A percentile compares a stretch with the other conserved stretches of the same genome.
Conservation (phyloP, 208 protist species). For the Crithidia thermophila region DNA sequence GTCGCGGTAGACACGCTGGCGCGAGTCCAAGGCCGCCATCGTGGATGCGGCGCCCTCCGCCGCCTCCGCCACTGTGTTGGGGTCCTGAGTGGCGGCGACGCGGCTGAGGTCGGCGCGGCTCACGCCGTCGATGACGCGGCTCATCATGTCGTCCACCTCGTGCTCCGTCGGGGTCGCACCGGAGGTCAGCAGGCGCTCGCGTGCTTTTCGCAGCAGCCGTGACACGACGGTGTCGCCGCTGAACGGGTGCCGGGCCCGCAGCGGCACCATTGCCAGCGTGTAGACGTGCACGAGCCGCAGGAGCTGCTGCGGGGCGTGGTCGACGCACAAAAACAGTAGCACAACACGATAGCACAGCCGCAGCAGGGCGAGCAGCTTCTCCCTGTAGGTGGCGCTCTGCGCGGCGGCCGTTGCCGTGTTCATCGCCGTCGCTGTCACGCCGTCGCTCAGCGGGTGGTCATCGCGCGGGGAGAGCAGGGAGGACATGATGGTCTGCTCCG, state of each 20-base stretch:
- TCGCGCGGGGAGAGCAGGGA: constrained; percentile 1
- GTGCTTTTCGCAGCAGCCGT: constrained; percentile 29
- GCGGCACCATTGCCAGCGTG: constrained; percentile 8
- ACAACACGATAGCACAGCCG: constrained; percentile 34
- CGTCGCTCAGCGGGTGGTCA: neutral
- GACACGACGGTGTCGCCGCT: constrained; percentile 30
- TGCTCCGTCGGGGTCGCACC: constrained; percentile 14
- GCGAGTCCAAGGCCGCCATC: neutral
- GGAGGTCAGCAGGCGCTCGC: constrained; percentile 20
- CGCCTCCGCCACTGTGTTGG: neutral
- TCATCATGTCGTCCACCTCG: constrained; percentile 20
- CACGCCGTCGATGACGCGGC: constrained; percentile 15
- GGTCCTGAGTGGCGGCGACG: too few species aligned
- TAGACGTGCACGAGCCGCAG: constrained; percentile 27
- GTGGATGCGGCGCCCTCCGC: neutral
- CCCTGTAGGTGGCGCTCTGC: neutral
- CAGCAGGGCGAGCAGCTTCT: constrained; percentile 19
- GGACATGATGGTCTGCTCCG: neutral
- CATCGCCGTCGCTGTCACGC: neutral
- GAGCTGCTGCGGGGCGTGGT: constrained; percentile 31
- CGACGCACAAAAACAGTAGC: constrained; percentile 26
- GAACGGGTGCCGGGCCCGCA: constrained; percentile 24
- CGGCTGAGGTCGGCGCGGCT: neutral
- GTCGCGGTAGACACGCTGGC: constrained; percentile 24
- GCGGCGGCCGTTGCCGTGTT: too few species aligned